Base-by-base conservation (phyloP, 352 stramenopile species). In the Elongisporangium prolatum region DNA sequence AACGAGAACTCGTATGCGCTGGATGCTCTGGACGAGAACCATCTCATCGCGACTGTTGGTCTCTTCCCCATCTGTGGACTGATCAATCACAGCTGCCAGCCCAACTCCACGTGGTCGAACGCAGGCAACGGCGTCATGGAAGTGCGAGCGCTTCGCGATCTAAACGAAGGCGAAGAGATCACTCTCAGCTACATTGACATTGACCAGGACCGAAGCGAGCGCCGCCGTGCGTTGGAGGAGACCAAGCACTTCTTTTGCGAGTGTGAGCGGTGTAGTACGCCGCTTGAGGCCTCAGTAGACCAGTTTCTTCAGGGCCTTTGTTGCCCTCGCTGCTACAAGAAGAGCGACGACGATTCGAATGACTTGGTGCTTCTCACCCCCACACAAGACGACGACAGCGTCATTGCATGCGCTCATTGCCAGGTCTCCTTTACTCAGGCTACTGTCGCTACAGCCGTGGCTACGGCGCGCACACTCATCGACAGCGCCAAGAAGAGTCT, bases 1-100 rank as follows among this genome's bases (percentile, higher is more conserved):
- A 84, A 84, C 49, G 75, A 84, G 61, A 84, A 82, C 59, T 57
- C 71, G 24, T 80, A 84, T 54, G 73, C 75, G 21, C 37, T 81
- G 2, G 72, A 78, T 38, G 72, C 72, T 11, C 22, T 74, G 49
- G 66, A 77, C 34, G 68, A 73, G 20, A 63, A 68, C 1, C 63
- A 76, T 56, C 58, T 74, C 22, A 63, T 79, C 21, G 67, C 68
- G 7, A 63, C 64, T 10, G 75, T 84, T 13, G 72, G 72, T 14
- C 53, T 84, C 38, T 84, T 84, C 40, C 62, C 72, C 3, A 66
- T 77, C 44, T 72, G 58, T 52, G 72, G 69, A 18, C 50, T 84
- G 22, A 65, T 82, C 24, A 84, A 84, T 59, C 75, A 84, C 54
- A 78, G 66, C 54, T 84, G 75, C 49, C 50, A 66, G 37, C 72